Conservation (phyloP, 495 filamentous ascomycete species). For the Trichocladium uniseriatum region DNA sequence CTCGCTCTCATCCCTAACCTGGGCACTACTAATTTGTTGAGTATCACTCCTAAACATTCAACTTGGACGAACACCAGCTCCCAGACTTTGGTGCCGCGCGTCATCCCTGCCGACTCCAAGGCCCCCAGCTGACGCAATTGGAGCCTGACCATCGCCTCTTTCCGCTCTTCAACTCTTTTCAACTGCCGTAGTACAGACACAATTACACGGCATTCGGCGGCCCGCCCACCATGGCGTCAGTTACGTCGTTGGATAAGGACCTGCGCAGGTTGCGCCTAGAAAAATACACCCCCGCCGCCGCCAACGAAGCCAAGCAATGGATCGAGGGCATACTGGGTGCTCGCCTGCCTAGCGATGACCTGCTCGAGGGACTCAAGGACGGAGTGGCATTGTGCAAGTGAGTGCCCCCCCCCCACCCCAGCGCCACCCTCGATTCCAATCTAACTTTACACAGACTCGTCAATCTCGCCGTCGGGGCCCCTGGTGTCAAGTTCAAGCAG, state of each 20-base stretch:
- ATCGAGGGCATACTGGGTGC: slow-evolving; percentile 76
- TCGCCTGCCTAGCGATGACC: slow-evolving; percentile 58
- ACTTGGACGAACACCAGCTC: too few relatives aligned
- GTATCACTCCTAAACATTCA: too few relatives aligned
- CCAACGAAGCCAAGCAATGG: slow-evolving; percentile 77
- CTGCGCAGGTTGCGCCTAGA: slow-evolving; percentile 85
- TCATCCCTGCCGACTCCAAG: neutral
- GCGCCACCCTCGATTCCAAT: neutral
- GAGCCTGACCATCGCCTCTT: neutral
- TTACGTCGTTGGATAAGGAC: slow-evolving; percentile 89
- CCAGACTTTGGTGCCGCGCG: neutral
- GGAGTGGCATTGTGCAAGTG: slow-evolving; percentile 89
- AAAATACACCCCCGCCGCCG: slow-evolving; percentile 88
- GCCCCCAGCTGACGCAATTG: neutral
- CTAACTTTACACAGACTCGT: slow-evolving; percentile 54
- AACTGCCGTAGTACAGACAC: too few relatives aligned
- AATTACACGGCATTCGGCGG: too few relatives aligned
- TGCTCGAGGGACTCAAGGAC: slow-evolving; percentile 80
- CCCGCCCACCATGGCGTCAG: slow-evolving; percentile 67
- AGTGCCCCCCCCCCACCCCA: slow-evolving; percentile 19
- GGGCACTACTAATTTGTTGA: too few relatives aligned
- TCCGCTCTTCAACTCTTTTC: neutral
- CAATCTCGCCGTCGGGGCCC: slow-evolving; percentile 68
- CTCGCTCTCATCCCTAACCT: too few relatives aligned
- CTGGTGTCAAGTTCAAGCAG: slow-evolving; percentile 68